A percentile compares a stretch with the other conserved stretches of the same genome.
Evolutionary conservation across 208 protist genomes (phyloP).

Genomic region (Endotrypanum monterogeii): DNA sequence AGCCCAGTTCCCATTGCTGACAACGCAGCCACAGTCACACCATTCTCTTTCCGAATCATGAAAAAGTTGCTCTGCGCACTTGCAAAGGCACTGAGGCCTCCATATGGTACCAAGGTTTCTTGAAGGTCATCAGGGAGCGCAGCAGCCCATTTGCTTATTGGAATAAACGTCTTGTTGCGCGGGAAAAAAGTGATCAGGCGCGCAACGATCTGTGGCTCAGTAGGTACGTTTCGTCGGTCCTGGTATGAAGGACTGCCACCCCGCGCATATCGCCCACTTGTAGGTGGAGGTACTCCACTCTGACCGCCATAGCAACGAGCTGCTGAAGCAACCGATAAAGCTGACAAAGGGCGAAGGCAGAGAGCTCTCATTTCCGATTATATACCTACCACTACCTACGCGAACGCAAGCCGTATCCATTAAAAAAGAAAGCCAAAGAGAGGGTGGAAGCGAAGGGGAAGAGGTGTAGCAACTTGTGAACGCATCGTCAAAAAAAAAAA

Average conservation of each 20-base stretch:
- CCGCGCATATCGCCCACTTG: slow-evolving; percentile 6
- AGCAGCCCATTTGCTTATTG: slow-evolving; percentile 57
- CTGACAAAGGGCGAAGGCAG: slow-evolving; percentile 1
- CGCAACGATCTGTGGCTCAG: slow-evolving; percentile 68
- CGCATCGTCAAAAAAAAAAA: not conserved
- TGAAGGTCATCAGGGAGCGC: slow-evolving; percentile 62
- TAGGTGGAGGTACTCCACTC: not conserved
- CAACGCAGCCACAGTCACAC: slow-evolving; percentile 55
- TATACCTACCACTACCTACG: not conserved
- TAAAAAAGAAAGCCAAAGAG: not conserved
- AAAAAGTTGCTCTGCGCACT: slow-evolving; percentile 75
- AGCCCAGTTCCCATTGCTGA: slow-evolving; percentile 59
- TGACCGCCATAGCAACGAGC: slow-evolving; percentile 17
- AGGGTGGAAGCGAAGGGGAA: not conserved
- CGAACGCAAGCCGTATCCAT: not conserved
- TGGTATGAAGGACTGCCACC: slow-evolving; percentile 18
- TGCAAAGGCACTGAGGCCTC: slow-evolving; percentile 57
- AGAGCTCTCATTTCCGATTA: slow-evolving; percentile 18
- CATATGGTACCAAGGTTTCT: slow-evolving; percentile 66
- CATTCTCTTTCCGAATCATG: slow-evolving; percentile 66
- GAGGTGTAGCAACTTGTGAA: not conserved
- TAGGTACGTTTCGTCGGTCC: slow-evolving; percentile 25
- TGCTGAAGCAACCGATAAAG: not conserved
- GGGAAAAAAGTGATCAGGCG: slow-evolving; percentile 63
- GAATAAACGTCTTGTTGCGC: slow-evolving; percentile 38